Base-by-base conservation (phyloP, 352 stramenopile species). In the Pythium monospermum region DNA sequence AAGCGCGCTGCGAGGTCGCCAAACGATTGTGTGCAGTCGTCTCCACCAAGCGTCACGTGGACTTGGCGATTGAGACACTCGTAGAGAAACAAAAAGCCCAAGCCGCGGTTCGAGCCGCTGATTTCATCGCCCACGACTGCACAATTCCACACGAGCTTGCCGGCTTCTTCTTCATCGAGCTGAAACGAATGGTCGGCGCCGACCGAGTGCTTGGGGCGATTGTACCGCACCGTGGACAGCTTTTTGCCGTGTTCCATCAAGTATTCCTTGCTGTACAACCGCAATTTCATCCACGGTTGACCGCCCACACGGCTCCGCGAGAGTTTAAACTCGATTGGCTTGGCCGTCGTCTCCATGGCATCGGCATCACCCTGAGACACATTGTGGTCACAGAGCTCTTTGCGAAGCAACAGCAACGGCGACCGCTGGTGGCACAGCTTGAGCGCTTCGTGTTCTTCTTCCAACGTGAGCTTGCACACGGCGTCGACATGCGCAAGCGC, bases 401-500 rank as follows among this genome's bases (percentile, higher is more conserved):
- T 86, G n/a, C 78, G 66, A 23, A 91, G 49, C 4, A 82, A 63
- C 25, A 92, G 44, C n/a, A 92, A 51, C 21, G 79, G 57, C 2
- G 74, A 88, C 41, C 71, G 69, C 48, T 91, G 77, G 35, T 90
- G 73, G 36, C 75, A 87, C 1, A 82, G 67, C 10, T 59, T 64
- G 6, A 98, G 64, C 7, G 96, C 79, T 51, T 98, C 90, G 32
- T 92, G 64, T 65, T 99, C 96, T 71, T 99, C 96, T 57, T 98
- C 88, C 0, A 87, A 71, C 16, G 89, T 97, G 26, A 99, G 68
- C 15, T 86, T 83, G 65, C 95, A 99, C 16, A 77, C 69, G n/a
- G 89, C 94, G 41, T 94, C 94, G 4, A 98, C 93, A 58, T 93
- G 94, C 1, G 73, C 73, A 30, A 90, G 85, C 16, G 95, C 95